A percentile compares a stretch with the other conserved stretches of the same genome.
These are phyloP conservation scores for Allium sativum DNA, from an alignment of 106 monocot genomes.

Conservation along the genomic window DNA sequence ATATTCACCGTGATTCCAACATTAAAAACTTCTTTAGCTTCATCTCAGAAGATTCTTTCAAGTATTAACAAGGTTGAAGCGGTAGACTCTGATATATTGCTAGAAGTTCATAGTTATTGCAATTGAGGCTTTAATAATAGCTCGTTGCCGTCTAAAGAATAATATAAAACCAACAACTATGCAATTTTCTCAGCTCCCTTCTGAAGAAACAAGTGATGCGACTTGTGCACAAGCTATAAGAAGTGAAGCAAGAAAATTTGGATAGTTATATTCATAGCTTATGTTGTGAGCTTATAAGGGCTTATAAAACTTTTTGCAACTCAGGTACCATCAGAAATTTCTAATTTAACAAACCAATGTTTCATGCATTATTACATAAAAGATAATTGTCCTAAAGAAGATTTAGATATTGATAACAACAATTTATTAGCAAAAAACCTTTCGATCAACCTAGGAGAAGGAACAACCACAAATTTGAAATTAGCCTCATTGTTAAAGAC, in stretches of 20 bases:
- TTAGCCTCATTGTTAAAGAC: conserved; percentile 59
- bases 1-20: conserved; percentile 51
- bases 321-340: conserved; percentile 36
- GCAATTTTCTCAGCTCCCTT: conserved; percentile 40
- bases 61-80: conserved; percentile 38
- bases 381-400: conserved; percentile 5
- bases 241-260: conserved; percentile 47
- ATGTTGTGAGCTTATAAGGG: conserved; percentile 50
- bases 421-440: conserved; percentile 35
- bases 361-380: conserved; percentile 14
- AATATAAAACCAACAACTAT: conserved; percentile 9
- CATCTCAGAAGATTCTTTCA: conserved; percentile 51
- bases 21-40: conserved; percentile 37
- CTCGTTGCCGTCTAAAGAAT: conserved; percentile 18
- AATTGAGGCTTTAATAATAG: conserved; percentile 59
- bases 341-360: conserved; percentile 24
- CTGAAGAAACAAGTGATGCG: conserved; percentile 51
- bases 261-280: conserved; percentile 60
- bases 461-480: conserved; percentile 59
- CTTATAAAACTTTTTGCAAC: conserved; percentile 74
- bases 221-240: conserved; percentile 51
- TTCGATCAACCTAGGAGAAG: conserved; percentile 58
- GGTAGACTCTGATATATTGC: conserved; percentile 28
- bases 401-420: not conserved
- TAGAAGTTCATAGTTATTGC: conserved; percentile 52